Conservation (phyloP, 331 rosid species). For the Telfairia occidentalis region DNA sequence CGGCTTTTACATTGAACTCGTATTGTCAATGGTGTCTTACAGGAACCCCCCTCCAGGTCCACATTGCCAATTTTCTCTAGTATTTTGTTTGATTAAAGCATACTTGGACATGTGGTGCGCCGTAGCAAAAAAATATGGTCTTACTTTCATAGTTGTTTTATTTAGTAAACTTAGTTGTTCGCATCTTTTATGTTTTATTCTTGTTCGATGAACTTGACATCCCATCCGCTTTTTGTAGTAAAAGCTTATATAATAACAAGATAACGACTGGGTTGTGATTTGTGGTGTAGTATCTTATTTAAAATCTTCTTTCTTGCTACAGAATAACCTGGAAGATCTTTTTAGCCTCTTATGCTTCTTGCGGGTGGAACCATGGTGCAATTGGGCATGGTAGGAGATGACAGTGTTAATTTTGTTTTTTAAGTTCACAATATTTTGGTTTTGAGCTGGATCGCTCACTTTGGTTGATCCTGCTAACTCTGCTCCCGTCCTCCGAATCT, state of each 20-base stretch:
- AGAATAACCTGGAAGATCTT: slow-evolving; percentile 82
- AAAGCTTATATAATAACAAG: neutral
- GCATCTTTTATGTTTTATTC: neutral
- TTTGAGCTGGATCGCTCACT: neutral
- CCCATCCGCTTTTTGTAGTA: neutral
- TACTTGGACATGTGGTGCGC: neutral
- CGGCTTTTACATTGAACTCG: slow-evolving; percentile 55
- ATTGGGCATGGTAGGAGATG: slow-evolving; percentile 57
- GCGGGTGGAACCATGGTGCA: slow-evolving; percentile 91
- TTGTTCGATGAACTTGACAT: neutral
- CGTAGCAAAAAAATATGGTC: neutral
- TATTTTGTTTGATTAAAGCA: neutral
- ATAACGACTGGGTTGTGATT: neutral
- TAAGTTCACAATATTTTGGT: neutral
- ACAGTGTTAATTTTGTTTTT: neutral
- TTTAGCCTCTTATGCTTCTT: slow-evolving; percentile 68
- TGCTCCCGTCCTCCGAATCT: neutral
- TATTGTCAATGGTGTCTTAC: slow-evolving; percentile 89
- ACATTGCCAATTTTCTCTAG: slow-evolving; percentile 7
- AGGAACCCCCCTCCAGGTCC: slow-evolving; percentile 90
- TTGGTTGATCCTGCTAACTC: neutral
- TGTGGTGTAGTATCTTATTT: neutral
- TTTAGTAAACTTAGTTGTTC: neutral
- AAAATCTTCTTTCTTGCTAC: slow-evolving; percentile 18
- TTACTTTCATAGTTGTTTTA: neutral